Base-by-base conservation (phyloP, 257 asterid species). In the Solanum pinnatisectum region DNA sequence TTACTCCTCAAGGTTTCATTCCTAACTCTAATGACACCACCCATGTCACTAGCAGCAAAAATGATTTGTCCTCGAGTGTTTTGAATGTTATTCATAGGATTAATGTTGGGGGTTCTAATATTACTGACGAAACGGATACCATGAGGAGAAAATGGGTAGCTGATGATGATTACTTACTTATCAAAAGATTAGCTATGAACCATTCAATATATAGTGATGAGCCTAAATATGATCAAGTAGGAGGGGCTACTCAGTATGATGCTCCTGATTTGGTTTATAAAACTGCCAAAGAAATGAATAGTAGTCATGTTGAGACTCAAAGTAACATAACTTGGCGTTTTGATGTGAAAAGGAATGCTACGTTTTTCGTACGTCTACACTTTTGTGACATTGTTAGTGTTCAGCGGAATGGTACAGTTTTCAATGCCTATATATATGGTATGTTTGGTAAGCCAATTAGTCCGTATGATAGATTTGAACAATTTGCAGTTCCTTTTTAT, bases 191-290 rank as follows among this genome's bases (percentile, higher is more conserved):
- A 1, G 89, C 92, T 0, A 72, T 0, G 6, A 87, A 90, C 0
- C 49, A 23, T 10, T 1, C 0, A 1, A 0, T 0, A 22, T 22
- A 16, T 65, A 2, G 2, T 10, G 59, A 0, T 2, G 27, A 0
- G 5, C 92, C 44, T 16, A 70, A 59, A 0, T 92, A 90, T 87
- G 63, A 2, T 44, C 3, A 40, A 11, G 1, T 0, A 3, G 59
- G 59, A 9, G n/a, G 25, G 12, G 90, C 94, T 7, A 90, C 92
- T 6, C 1, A 0, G 5, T 89, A 12, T 42, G 91, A 86, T 83
- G 97, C 96, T 86, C 98, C 98, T 30, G 86, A 37, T 8, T 27
- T 0, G 40, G 98, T 95, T 37, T 94, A 94, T 90, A 37, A 0
- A 1, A 91, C 94, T n/a, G 96, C 96, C 4, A 91, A 90, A 87